Conservation (phyloP, 164 flowering plant genomes). For the Saururus chinensis region DNA sequence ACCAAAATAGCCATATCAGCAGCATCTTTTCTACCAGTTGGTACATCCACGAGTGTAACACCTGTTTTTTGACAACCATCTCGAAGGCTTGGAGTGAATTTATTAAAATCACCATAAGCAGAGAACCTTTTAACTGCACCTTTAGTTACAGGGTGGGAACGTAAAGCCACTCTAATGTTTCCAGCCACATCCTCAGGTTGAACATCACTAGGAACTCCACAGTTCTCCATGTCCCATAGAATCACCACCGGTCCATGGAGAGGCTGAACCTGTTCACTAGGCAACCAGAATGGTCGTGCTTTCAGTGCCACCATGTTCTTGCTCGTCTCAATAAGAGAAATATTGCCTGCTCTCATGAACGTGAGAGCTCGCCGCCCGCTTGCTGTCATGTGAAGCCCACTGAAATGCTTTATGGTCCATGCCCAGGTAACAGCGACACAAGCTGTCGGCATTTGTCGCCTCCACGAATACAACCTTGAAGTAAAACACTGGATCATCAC, state of each 20-base stretch:
- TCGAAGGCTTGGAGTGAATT: constrained; percentile 81
- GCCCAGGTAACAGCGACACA: too few relatives aligned
- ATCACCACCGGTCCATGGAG: constrained; percentile 64
- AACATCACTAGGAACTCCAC: constrained; percentile 85
- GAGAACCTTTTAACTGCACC: constrained; percentile 84
- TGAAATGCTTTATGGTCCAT: too few relatives aligned
- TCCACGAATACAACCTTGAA: too few relatives aligned
- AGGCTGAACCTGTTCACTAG: constrained; percentile 13
- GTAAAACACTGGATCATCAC: too few relatives aligned
- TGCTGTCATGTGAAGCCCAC: too few relatives aligned
- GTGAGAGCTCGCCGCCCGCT: too few relatives aligned
- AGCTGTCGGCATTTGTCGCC: too few relatives aligned
- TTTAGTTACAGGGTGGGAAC: constrained; percentile 66
- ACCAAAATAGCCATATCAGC: constrained; percentile 94
- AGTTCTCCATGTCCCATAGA: constrained; percentile 96
- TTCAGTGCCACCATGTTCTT: too few relatives aligned
- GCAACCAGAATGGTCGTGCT: too few relatives aligned
- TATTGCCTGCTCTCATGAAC: too few relatives aligned
- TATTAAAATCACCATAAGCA: constrained; percentile 94
- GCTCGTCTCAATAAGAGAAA: too few relatives aligned
- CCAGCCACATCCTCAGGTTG: constrained; percentile 94
- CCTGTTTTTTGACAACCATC: constrained; percentile 98
- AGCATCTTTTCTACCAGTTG: constrained; percentile 95
- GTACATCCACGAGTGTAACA: constrained; percentile 89
- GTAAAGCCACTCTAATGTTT: constrained; percentile 86